A percentile compares a stretch with the other conserved stretches of the same genome.
These are phyloP conservation scores for Arthrobotrys megalospora DNA, from an alignment of 2,329 filamentous ascomycete species.

Conservation along the genomic window DNA sequence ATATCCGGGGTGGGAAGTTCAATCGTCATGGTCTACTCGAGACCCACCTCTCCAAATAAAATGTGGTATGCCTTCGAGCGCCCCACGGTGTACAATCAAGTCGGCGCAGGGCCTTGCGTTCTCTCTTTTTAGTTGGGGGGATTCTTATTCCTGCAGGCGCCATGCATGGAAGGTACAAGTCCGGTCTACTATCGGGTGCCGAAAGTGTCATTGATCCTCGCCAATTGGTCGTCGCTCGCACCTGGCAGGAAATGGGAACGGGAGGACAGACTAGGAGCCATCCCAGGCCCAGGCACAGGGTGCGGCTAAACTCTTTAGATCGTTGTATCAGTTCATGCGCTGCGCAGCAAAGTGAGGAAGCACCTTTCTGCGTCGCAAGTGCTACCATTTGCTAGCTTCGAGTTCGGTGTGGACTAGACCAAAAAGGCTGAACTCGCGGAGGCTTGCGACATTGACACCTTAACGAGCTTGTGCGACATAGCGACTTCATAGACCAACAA, in stretches of 20 bases:
- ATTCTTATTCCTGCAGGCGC: conserved; percentile 30
- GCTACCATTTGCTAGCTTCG: conserved; percentile 24
- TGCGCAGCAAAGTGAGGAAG: conserved; percentile 10
- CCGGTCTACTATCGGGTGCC: conserved; percentile 9
- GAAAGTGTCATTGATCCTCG: neutral
- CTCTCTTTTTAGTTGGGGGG: conserved; percentile 16
- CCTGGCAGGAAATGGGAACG: neutral
- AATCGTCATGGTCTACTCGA: neutral
- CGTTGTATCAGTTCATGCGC: conserved; percentile 5
- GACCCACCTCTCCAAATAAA: conserved; percentile 25
- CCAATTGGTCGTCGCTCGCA: neutral
- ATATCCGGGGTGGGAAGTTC: conserved; percentile 34
- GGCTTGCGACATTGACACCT: conserved; percentile 15
- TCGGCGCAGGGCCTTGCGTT: conserved; percentile 32
- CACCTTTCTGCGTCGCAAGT: conserved; percentile 22
- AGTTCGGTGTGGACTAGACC: neutral
- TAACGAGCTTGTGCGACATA: conserved; percentile 32
- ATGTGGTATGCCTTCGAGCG: conserved; percentile 6
- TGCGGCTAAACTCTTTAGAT: conserved; percentile 32
- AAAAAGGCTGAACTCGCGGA: conserved; percentile 31
- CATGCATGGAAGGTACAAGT: conserved; percentile 37
- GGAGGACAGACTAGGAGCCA: conserved; percentile 20
- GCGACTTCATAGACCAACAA: conserved; percentile 5
- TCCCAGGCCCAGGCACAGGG: conserved; percentile 9
- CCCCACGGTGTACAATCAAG: conserved; percentile 8